Base-by-base conservation (phyloP, 768 basidiomycete species). In the Rubroboletus satanas region DNA sequence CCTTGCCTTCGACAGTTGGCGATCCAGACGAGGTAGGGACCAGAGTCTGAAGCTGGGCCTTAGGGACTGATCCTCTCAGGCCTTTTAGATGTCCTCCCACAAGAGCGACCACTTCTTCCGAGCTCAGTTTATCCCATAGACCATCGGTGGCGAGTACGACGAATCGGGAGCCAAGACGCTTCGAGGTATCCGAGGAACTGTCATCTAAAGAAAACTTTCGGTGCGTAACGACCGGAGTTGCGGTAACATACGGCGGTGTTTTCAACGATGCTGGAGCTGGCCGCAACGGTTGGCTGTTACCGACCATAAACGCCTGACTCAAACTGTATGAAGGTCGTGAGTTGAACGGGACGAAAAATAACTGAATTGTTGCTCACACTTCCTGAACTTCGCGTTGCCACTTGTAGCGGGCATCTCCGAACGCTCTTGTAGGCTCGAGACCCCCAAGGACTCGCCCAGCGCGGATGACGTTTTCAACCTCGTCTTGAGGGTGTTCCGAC, bases 211-310 rank as follows among this genome's bases (percentile, higher is more conserved):
- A 73, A 60, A 91, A 74, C 61, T 86, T 84, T 56, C 83, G 82
- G 62, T 93, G 87, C 3, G 86, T 88, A 29, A 94, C 83, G 35
- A 90, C 91, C 3, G 93, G 93, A 7, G 77, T 77, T 15, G 93
- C 84, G 32, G 80, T 94, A 23, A 96, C 93, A 70, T 96, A 97
- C n/a, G 93, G 93, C 2, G 93, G 93, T 5, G 94, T 92, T 70
- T 87, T 88, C 71, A 90, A 82, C 21, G 78, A 71, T 14, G 79
- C 51, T 14, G 85, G 88, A 3, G 85, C 73, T 7, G 79, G 71
- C 21, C 89, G 83, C 67, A 88, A 73, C 2, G 80, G 73, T 54
- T 74, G 74, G 42, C 79, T 78, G 64, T 80, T 87, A 49, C 85
- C 86, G 49, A 77, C 74, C 65, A 87, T 75, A 74, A 89, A 90